These are phyloP conservation scores for Musa troglodytarum DNA, from an alignment of 176 grass and related monocot species.

Conservation along the genomic window DNA sequence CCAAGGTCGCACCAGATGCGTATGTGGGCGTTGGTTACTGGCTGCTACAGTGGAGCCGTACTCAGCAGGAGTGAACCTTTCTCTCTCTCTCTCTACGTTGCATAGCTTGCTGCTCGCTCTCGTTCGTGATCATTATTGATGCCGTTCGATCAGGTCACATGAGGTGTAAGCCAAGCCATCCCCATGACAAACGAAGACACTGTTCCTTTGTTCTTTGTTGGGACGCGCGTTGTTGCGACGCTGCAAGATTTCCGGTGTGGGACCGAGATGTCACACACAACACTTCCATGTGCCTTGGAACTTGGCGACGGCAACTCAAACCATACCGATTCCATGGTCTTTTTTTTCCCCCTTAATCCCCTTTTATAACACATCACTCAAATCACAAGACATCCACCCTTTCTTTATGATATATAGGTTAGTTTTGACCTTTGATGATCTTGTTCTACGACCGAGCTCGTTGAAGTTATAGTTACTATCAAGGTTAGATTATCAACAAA, in stretches of 20 bases:
- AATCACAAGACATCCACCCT: too few relatives aligned
- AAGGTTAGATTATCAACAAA: too few relatives aligned
- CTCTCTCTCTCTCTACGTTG: background rate
- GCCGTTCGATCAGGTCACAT: background rate
- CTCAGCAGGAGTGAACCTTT: background rate
- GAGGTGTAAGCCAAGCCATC: background rate
- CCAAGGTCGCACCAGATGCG: background rate
- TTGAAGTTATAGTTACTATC: too few relatives aligned
- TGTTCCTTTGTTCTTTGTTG: slow-evolving; percentile 9
- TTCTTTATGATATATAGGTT: too few relatives aligned
- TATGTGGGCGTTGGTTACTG: background rate
- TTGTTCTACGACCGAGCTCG: too few relatives aligned
- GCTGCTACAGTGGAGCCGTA: background rate
- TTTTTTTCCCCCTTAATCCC: background rate
- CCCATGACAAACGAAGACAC: background rate
- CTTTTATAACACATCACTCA: too few relatives aligned
- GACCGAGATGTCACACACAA: background rate
- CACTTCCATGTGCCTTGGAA: background rate
- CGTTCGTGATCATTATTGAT: background rate
- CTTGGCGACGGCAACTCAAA: background rate
- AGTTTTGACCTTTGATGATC: too few relatives aligned
- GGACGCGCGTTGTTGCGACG: slow-evolving; percentile 1
- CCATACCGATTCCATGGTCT: background rate
- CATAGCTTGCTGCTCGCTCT: too few relatives aligned
- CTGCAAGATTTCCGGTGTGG: slow-evolving; percentile 4